Conservation (phyloP, 805 yeast species). For the Clavispora santaluciae region DNA sequence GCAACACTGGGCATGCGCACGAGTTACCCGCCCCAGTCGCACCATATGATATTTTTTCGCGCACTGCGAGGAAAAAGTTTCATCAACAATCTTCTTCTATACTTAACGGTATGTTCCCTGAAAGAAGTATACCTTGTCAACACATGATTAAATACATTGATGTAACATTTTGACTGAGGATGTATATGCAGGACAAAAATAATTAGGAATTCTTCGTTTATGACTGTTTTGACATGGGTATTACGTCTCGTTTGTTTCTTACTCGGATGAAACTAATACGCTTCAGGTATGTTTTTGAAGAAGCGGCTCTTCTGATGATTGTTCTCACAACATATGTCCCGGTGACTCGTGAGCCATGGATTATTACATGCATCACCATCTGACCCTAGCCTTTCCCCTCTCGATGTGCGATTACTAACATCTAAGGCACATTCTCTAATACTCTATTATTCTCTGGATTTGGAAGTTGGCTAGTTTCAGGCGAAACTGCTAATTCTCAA, state of each 20-base stretch:
- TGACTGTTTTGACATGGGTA: constrained; percentile 1
- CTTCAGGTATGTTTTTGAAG: constrained; percentile 6
- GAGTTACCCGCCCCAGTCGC: neutral
- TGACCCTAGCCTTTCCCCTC: constrained; percentile 39
- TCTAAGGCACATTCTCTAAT: neutral
- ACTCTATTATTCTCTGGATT: neutral
- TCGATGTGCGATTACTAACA: constrained; percentile 1
- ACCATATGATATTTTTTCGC: neutral
- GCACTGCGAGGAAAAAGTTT: neutral
- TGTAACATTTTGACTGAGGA: constrained; percentile 6
- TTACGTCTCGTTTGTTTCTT: no score
- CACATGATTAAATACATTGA: constrained; percentile 4
- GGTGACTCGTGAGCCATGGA: constrained; percentile 77
- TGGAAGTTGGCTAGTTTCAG: constrained; percentile 11
- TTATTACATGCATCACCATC: constrained; percentile 96
- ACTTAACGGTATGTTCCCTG: constrained; percentile 2
- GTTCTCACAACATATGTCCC: constrained; percentile 24
- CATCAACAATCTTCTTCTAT: neutral
- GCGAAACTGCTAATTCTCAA: constrained; percentile 12
- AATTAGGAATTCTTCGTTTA: constrained; percentile 8
- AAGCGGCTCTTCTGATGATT: constrained; percentile 14
- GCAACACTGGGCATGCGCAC: neutral
- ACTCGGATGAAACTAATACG: constrained; percentile 1
- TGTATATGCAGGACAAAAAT: constrained; percentile 7
- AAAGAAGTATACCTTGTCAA: neutral